These are phyloP conservation scores for carrot (Daucus carota) DNA, from an alignment of 129 eudicot genomes.

Conservation along the genomic window DH1_v3.0 NC_030384.2:50484501-50485000, in stretches of 20 bases:
- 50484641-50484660: conserved; percentile 52
- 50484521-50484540: background rate
- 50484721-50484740: conserved; percentile 79
- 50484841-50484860: background rate
- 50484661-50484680: conserved; percentile 74
- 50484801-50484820: background rate
- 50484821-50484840: background rate
- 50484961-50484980: conserved; percentile 78
- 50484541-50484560: too few relatives aligned
- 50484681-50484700: conserved; percentile 84
- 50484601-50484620: conserved; percentile 38
- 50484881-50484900: background rate
- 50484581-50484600: conserved; percentile 59
- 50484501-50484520: background rate
- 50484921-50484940: conserved; percentile 84
- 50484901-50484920: conserved; percentile 78
- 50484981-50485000: conserved; percentile 67
- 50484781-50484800: background rate
- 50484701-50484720: conserved; percentile 66
- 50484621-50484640: conserved; percentile 37
- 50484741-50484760: conserved; percentile 54
- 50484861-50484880: too few relatives aligned
- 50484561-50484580: conserved; percentile 54
- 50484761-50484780: conserved; percentile 58
- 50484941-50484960: conserved; percentile 81